These are phyloP conservation scores for Brassica rapa DNA, from an alignment of 345 rosid species.

Conservation along the genomic window DNA sequence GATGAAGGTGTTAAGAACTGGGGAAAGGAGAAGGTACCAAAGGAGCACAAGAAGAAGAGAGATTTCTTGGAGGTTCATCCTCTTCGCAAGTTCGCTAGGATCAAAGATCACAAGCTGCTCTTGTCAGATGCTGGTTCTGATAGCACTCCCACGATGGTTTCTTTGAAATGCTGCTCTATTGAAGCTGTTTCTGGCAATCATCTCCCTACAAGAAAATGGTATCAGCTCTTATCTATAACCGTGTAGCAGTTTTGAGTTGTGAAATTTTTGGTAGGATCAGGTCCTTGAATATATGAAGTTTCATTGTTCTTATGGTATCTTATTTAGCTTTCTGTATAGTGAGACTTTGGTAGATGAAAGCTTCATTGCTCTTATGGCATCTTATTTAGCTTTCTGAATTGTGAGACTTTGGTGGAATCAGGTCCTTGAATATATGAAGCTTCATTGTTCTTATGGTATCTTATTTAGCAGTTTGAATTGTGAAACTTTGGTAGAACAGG, in stretches of 20 bases:
- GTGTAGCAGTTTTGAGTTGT: background rate
- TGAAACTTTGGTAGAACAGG: slow-evolving; percentile 5
- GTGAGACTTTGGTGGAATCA: slow-evolving; percentile 13
- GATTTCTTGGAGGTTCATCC: slow-evolving; percentile 70
- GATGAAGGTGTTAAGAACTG: slow-evolving; percentile 56
- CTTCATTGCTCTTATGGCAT: background rate
- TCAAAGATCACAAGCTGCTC: slow-evolving; percentile 59
- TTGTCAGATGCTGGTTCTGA: slow-evolving; percentile 48
- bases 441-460: no score
- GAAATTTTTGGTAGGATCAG: slow-evolving; percentile 10
- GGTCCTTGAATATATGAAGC: background rate
- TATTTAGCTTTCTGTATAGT: background rate
- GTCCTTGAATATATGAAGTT: background rate
- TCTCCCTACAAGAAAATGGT: slow-evolving; percentile 83
- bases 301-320: background rate
- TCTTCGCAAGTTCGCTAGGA: slow-evolving; percentile 51
- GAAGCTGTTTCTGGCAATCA: slow-evolving; percentile 85
- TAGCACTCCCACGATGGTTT: slow-evolving; percentile 48
- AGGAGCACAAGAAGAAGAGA: slow-evolving; percentile 66
- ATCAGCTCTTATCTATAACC: background rate
- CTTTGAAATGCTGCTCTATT: slow-evolving; percentile 59
- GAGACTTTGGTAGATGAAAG: no score
- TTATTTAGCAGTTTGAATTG: background rate
- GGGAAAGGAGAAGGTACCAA: slow-evolving; percentile 45
- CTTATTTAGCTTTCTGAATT: no score